Conservation (phyloP, 768 basidiomycete genomes). For the Suillus subluteus region DNA sequence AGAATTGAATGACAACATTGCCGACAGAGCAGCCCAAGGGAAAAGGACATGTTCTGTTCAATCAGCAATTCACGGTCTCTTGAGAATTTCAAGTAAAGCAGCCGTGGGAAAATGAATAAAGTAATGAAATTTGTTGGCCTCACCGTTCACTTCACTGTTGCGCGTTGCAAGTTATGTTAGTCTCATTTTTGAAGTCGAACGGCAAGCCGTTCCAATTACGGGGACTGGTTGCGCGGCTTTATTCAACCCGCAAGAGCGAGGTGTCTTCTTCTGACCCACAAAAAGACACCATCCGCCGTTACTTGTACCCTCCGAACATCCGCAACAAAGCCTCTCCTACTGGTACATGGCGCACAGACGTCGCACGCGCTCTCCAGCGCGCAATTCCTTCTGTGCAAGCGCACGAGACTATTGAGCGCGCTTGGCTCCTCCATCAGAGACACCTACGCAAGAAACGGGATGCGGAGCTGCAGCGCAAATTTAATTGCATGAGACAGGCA, state of each 20-base stretch:
- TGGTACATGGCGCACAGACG: constrained; percentile 84
- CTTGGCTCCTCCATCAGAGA: constrained; percentile 83
- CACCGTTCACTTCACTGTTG: constrained; percentile 1
- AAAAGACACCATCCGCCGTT: constrained; percentile 74
- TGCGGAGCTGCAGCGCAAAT: constrained; percentile 75
- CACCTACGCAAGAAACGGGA: constrained; percentile 71
- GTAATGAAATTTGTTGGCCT: constrained; percentile 1
- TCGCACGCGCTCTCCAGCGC: constrained; percentile 71
- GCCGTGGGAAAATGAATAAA: constrained; percentile 27
- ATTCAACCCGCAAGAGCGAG: constrained; percentile 35
- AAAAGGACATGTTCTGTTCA: constrained; percentile 24
- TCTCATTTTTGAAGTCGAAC: constrained; percentile 46
- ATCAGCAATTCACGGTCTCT: not conserved
- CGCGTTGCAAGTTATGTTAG: constrained; percentile 17
- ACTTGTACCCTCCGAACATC: constrained; percentile 79
- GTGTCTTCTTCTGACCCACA: constrained; percentile 51
- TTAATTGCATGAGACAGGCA: constrained; percentile 77
- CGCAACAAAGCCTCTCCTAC: constrained; percentile 74
- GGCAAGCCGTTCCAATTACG: constrained; percentile 33
- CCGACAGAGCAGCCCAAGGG: constrained; percentile 29
- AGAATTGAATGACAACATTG: constrained; percentile 24
- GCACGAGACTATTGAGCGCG: constrained; percentile 90
- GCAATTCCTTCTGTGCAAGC: constrained; percentile 91
- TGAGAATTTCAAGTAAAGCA: constrained; percentile 13
- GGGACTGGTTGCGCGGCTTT: constrained; percentile 42